Evolutionary conservation across 768 basidiomycete species (phyloP), one percentile per base, ranked within the genome.

Genomic region (Pleurotus tuoliensis): DNA sequence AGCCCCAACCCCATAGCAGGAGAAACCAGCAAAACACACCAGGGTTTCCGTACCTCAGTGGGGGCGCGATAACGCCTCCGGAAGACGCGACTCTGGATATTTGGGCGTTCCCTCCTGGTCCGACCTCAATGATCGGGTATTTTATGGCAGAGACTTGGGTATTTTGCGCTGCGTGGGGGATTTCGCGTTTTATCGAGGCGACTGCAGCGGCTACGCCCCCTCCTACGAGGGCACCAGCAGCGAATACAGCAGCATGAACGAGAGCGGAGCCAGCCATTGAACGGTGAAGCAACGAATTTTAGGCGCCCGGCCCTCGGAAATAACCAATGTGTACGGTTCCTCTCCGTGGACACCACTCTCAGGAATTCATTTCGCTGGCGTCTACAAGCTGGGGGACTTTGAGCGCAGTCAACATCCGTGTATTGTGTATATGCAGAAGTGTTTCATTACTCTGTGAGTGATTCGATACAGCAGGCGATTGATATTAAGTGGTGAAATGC

Each of bases 1-100:
- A 47, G 34, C 25, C 30, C 56, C 51, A 12, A 41, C 30, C 39
- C 37, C 20, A 16, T 37, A 27, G 7, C 30, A 5, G 56, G 34
- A 65, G 60, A 34, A 48, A 34, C 8, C 8, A 13, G 11, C 18
- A 12, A 45, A 24, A 68, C 80, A 59, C 58, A 92, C 92, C 92
- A 61, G 92, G 93, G 66, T 92, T 80, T 7, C 92, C 92, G 63
- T 90, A 86, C 66, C 86, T 94, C 58, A 94, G 70, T 2, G 86
- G 78, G 27, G 69, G 64, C 11, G 37, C 45, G 69, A 66, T 13
- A 63, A 61, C 34, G 54, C 62, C 16, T 63, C 62, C 30, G n/a
- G 64, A 61, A 22, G 68, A 56, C 27, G 66, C 66, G 47, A 69
- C 63, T 25, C 71, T 69, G 54, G 76, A 70, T 30, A 83, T 61